These are phyloP conservation scores for Akanthomyces muscarius DNA, from an alignment of 2,329 filamentous ascomycete genomes.

Conservation along the genomic window DNA sequence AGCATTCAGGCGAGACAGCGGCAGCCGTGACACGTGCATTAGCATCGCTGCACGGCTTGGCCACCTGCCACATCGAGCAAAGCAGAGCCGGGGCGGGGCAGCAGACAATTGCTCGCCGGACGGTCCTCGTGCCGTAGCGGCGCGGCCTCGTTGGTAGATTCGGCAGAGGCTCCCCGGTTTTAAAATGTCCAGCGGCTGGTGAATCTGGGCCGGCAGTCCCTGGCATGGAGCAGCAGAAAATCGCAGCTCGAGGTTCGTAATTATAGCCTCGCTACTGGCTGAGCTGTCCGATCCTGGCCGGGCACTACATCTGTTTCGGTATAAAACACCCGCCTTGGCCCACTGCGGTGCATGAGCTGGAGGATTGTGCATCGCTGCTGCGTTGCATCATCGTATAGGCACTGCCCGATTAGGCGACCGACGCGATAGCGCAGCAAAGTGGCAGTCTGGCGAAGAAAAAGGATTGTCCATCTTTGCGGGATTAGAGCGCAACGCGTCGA, in stretches of 20 bases:
- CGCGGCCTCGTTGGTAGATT: constrained; percentile 9
- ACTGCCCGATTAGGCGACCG: constrained; percentile 5
- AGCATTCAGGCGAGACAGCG: neutral
- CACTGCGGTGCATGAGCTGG: neutral
- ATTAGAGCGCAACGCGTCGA: neutral
- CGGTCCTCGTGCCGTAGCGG: neutral
- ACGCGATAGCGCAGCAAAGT: neutral
- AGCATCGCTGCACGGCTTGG: neutral
- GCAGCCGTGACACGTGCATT: neutral
- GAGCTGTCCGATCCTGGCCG: neutral
- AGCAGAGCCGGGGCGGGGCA: neutral
- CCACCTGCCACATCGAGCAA: constrained; percentile 8
- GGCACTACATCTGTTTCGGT: neutral
- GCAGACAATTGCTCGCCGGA: neutral
- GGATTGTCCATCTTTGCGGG: neutral
- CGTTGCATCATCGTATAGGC: constrained; percentile 6
- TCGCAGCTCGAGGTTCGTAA: neutral
- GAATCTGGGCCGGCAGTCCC: neutral
- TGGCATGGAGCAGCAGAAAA: neutral
- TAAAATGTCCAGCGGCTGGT: neutral
- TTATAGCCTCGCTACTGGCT: neutral
- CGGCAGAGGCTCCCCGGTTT: neutral
- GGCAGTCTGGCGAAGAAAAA: neutral
- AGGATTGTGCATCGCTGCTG: neutral
- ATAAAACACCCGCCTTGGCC: neutral